Conservation (phyloP, 306 rosid species). For the Benincasa hispida region DNA sequence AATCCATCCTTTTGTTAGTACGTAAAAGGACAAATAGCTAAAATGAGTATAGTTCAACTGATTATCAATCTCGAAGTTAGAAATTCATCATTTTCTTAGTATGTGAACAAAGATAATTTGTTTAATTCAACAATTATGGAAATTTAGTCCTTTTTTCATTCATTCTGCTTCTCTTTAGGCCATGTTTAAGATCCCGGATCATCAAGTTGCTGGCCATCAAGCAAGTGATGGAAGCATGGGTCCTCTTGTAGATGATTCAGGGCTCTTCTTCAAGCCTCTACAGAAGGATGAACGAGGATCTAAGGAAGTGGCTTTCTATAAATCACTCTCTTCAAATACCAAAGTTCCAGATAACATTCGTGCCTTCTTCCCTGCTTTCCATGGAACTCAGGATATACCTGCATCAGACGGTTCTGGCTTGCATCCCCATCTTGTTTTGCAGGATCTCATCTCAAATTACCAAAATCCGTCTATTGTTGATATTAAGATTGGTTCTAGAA, state of each 20-base stretch:
- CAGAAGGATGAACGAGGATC: conserved; percentile 47
- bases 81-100: too few relatives aligned
- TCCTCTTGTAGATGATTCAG: conserved; percentile 62
- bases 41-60: too few relatives aligned
- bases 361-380: conserved; percentile 44
- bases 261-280: conserved; percentile 78
- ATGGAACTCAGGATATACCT: conserved; percentile 32
- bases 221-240: conserved; percentile 48
- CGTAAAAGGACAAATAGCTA: too few relatives aligned
- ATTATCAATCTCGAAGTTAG: too few relatives aligned
- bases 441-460: conserved; percentile 24
- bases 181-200: conserved; percentile 64
- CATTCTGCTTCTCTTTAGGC: not conserved
- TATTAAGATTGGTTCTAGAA: conserved; percentile 71
- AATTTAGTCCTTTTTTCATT: not conserved
- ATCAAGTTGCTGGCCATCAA: conserved; percentile 85
- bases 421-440: conserved; percentile 47
- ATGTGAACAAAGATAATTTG: too few relatives aligned
- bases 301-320: conserved; percentile 40
- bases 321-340: conserved; percentile 18
- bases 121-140: too few relatives aligned
- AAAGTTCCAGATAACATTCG: conserved; percentile 23
- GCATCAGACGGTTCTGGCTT: conserved; percentile 74
- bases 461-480: conserved; percentile 42
- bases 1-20: too few relatives aligned